Conservation (phyloP, 208 protist genomes). For the Trichomonas gallinae region DNA sequence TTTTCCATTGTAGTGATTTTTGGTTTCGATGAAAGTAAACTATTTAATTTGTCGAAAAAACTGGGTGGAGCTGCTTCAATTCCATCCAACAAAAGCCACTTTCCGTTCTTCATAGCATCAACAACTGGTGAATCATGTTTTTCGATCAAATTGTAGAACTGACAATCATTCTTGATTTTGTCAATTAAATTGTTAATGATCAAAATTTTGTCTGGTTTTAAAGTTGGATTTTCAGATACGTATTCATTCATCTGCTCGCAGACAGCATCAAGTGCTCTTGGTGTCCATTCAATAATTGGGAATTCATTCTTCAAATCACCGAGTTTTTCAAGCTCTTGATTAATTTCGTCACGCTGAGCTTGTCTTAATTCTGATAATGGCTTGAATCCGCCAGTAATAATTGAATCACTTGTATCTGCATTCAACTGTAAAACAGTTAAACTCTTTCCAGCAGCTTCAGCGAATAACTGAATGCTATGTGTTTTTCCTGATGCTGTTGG, state of each 20-base stretch:
- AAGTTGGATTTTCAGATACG: too few species aligned
- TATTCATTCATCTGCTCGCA: neutral
- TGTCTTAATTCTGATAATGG: neutral
- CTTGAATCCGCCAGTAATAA: neutral
- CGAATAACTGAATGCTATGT: neutral
- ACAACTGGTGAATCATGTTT: neutral
- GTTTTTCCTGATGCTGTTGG: conserved; percentile 18
- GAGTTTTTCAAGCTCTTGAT: neutral
- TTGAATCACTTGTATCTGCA: neutral
- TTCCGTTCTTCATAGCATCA: neutral
- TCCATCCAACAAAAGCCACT: neutral
- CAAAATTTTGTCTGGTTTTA: too few species aligned
- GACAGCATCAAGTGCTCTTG: neutral
- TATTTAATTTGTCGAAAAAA: neutral
- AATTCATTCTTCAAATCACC: neutral
- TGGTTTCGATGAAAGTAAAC: neutral
- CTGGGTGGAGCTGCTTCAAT: neutral
- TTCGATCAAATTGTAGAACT: neutral
- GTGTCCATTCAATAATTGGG: neutral
- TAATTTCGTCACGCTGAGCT: neutral
- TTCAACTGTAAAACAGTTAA: neutral
- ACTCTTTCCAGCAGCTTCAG: neutral
- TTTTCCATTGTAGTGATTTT: neutral
- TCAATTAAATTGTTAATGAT: neutral
- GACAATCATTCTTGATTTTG: neutral